A percentile compares a stretch with the other conserved stretches of the same genome.
Evolutionary conservation across 2,329 filamentous ascomycete genomes (phyloP).

Genomic region (Monascus ruber): DNA sequence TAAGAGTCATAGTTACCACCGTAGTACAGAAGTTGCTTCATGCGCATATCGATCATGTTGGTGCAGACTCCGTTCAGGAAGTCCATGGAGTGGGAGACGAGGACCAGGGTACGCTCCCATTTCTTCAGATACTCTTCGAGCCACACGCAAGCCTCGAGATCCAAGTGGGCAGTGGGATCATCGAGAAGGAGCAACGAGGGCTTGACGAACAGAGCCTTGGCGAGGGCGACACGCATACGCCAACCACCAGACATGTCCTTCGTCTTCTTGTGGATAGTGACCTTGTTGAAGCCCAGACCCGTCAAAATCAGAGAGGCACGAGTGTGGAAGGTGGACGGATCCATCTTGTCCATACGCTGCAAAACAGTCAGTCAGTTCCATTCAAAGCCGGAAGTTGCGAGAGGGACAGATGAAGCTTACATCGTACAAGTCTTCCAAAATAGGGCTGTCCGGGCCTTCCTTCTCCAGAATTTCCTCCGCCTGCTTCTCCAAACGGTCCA

Average conservation of each 20-base stretch:
- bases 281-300: conserved; percentile 98
- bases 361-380: conserved; percentile 12
- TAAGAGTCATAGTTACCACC: conserved; percentile 99
- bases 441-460: conserved; percentile 79
- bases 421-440: conserved; percentile 91
- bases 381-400: neutral
- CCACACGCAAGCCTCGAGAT: conserved; percentile 99
- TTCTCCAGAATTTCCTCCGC: conserved; percentile 86
- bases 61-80: conserved; percentile 98
- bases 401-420: conserved; percentile 42
- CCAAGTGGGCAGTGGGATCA: conserved; percentile 97
- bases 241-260: conserved; percentile 99
- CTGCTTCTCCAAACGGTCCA: conserved; percentile 76
- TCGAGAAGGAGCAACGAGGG: conserved; percentile 91
- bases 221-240: conserved; percentile 98
- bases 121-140: conserved; percentile 99
- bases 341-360: conserved; percentile 97
- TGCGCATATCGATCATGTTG: conserved; percentile 97
- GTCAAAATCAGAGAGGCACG: conserved; percentile 94
- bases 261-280: conserved; percentile 96
- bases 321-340: conserved; percentile 91
- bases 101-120: conserved; percentile 92
- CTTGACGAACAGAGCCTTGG: conserved; percentile 96
- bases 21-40: conserved; percentile 84
- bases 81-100: conserved; percentile 97